Conservation (phyloP, 768 basidiomycete genomes). For the Lactarius akahatsu region DNA sequence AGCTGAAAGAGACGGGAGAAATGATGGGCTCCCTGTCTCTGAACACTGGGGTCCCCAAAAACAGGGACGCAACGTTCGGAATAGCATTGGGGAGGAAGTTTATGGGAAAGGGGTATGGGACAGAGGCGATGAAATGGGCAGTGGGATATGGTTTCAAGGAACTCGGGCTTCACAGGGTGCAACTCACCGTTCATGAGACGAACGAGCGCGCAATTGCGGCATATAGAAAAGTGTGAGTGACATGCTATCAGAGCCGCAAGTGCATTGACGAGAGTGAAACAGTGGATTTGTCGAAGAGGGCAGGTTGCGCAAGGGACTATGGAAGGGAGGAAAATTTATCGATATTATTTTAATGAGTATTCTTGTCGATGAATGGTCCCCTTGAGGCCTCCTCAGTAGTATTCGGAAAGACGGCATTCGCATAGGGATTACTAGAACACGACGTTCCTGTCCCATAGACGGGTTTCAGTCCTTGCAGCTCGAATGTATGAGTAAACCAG, state of each 20-base stretch:
- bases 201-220: slow-evolving; percentile 31
- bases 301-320: slow-evolving; percentile 34
- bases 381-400: not conserved
- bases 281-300: slow-evolving; percentile 44
- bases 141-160: slow-evolving; percentile 32
- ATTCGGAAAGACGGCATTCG: not conserved
- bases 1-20: slow-evolving; percentile 5
- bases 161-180: slow-evolving; percentile 36
- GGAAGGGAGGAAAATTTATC: slow-evolving; percentile 40
- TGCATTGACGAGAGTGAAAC: not conserved
- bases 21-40: slow-evolving; percentile 3
- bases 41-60: not conserved
- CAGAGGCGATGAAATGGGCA: slow-evolving; percentile 28
- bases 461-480: not conserved
- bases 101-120: slow-evolving; percentile 33
- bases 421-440: not conserved
- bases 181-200: slow-evolving; percentile 30
- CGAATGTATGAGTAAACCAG: not conserved
- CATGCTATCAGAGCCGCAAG: not conserved
- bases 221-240: slow-evolving; percentile 37
- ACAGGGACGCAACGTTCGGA: not conserved
- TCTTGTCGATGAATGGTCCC: slow-evolving; percentile 42
- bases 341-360: slow-evolving; percentile 43
- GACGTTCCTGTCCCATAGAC: not conserved
- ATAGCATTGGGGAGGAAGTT: slow-evolving; percentile 4